Base-by-base conservation (phyloP, 805 yeast species). In the Teunomyces gatunensis region DNA sequence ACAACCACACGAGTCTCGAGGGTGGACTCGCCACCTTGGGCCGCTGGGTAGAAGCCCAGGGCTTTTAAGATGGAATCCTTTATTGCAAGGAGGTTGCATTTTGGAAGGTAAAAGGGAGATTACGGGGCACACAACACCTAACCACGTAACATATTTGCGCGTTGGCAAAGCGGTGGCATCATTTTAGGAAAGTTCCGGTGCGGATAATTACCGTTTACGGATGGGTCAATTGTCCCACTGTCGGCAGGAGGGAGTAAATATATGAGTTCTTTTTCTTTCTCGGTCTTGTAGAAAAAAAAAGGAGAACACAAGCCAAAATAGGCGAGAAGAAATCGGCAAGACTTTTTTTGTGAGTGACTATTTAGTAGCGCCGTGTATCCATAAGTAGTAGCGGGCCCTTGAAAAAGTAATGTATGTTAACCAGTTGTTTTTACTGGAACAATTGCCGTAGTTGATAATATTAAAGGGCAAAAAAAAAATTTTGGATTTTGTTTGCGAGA, bases 1-100 rank as follows among this genome's bases (percentile, higher is more conserved):
- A 78, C 49, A 54, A 67, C 12, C 53, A 60, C 4, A 54, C 55
- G 5, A 72, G 69, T 42, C 54, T 79, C 13, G 40, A 25, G 20
- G 40, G 40, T n/a, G 40, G 40, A 10, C 40, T 37, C 10, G 12
- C 25, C 12, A 23, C 15, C 3, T 20, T 37, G 20, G 5, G 23
- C 3, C 20, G 15, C 9, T 37, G 40, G 40, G 27, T 37, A 37
- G 40, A 37, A 23, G 40, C 40, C 28, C 40, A 13, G 11, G 15
- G 25, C 11, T 13, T n/a, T 9, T 23, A 37, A 32, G 18, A 37
- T 12, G 40, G 17, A 20, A 21, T 11, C 13, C 40, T 13, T 6
- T 23, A 13, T n/a, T 23, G 18, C 29, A 21, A 37, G 27, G 29
- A 9, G 40, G 40, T 37, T 37, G 17, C 40, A 37, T 23, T 37